Base-by-base conservation (phyloP, 2,329 filamentous ascomycete species). In the Conoideocrella luteorostrata region DNA sequence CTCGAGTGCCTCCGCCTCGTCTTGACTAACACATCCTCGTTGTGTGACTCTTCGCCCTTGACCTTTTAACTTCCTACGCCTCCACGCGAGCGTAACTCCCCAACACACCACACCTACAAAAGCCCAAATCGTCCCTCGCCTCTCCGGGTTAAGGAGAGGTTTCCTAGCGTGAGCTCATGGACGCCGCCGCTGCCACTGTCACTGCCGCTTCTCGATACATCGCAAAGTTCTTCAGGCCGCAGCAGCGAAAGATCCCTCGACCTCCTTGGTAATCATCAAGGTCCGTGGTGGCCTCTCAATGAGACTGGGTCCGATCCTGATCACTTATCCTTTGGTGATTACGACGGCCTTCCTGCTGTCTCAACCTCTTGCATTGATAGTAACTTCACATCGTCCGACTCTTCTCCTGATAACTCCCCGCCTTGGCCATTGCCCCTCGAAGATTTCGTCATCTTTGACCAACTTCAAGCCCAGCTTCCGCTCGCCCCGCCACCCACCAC, bases 91-190 rank as follows among this genome's bases (percentile, higher is more conserved):
- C 30, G 29, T 24, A 35, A 28, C 22, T 18, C 17, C 15, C 10
- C 7, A n/a, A 29, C 28, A 42, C 39, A 26, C 30, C 21, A 35
- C 15, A 21, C 4, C 29, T 13, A 36, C 30, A 35, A 20, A 4
- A 17, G 22, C n/a, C 22, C 5, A 40, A 33, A 38, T 29, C 20
- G 34, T 24, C 24, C 41, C 32, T 28, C 45, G 50, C 45, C 46
- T 45, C 47, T 45, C 44, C 24, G 36, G 28, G 17, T 3, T n/a
- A 17, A 41, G 47, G 52, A 53, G 50, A 55, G 52, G 52, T 47
- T 20, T 36, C 41, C 38, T 44, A 51, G 38, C 48, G 44, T 56
- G 53, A 44, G 45, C 47, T 43, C 41, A 54, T 56, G 53, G 52
- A 43, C 41, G 20, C 44, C 44, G 3, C 42, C 26, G 20, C 23